phyloP scores from a whole-genome alignment of 1,139 yeast species.

The Hyphopichia fennica region DNA sequence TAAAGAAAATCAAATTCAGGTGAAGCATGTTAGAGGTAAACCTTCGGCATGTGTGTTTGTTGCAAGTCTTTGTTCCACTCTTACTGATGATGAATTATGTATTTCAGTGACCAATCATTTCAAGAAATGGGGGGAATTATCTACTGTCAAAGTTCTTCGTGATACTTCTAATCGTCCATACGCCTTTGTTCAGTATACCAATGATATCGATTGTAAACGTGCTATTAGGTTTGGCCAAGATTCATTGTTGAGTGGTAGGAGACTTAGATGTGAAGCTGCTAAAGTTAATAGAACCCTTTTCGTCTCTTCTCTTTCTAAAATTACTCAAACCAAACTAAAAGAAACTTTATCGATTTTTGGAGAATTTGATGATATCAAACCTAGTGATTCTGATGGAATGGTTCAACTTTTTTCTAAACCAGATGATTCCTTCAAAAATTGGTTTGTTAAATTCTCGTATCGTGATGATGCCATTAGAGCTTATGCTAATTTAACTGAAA shows the following conservation, averaged over 20 bases:
- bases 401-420: constrained; percentile 10
- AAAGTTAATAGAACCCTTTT: constrained; percentile 85
- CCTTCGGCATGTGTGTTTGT: constrained; percentile 91
- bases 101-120: constrained; percentile 67
- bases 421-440: constrained; percentile 36
- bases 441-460: constrained; percentile 82
- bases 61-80: constrained; percentile 67
- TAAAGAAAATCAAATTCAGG: not conserved
- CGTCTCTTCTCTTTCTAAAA: constrained; percentile 32
- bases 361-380: constrained; percentile 67
- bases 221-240: constrained; percentile 76
- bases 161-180: constrained; percentile 86
- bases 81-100: constrained; percentile 69
- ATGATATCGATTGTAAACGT: constrained; percentile 63
- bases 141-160: constrained; percentile 80
- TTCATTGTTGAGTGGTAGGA: constrained; percentile 67
- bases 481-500: constrained; percentile 65
- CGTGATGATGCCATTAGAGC: constrained; percentile 92
- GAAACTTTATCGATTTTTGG: constrained; percentile 56
- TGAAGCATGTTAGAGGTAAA: constrained; percentile 26
- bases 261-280: constrained; percentile 86
- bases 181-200: constrained; percentile 86
- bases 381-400: constrained; percentile 44
- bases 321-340: constrained; percentile 32
- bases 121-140: constrained; percentile 64